phyloP scores from a whole-genome alignment of 257 asterid genomes.

The Jacaranda copaia region DNA sequence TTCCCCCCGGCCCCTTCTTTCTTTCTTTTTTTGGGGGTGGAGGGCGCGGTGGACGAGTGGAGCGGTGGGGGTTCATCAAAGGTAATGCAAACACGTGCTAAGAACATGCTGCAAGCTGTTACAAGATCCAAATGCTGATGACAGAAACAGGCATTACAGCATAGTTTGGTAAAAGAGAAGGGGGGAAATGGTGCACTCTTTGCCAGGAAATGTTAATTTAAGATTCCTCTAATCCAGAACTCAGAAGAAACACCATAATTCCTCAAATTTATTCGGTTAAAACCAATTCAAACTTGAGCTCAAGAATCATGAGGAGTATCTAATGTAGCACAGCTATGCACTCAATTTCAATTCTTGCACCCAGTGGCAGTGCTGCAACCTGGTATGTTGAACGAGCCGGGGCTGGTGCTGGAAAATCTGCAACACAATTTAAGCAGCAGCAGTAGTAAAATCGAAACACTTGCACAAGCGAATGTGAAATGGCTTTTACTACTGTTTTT shows the following conservation, averaged over 20 bases:
- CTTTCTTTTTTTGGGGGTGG: no score
- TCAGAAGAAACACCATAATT: not conserved
- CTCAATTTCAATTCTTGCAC: slow-evolving; percentile 60
- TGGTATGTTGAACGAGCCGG: slow-evolving; percentile 69
- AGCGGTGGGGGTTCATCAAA: no score
- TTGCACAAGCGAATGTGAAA: not conserved
- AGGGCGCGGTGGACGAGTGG: no score
- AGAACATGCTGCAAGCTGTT: not conserved
- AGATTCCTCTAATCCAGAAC: not conserved
- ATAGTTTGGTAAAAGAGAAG: not conserved
- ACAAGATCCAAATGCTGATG: not conserved
- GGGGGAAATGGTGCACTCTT: not conserved
- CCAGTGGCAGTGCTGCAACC: slow-evolving; percentile 64
- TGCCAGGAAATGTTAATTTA: not conserved
- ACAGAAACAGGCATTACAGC: not conserved
- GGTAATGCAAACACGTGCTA: not conserved
- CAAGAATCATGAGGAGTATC: not conserved
- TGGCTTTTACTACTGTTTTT: not conserved
- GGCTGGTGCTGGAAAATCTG: slow-evolving; percentile 58
- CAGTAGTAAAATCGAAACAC: not conserved
- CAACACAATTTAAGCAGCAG: slow-evolving; percentile 15
- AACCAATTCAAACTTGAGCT: not conserved
- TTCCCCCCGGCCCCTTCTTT: no score
- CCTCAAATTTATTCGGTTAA: not conserved
- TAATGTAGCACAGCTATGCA: slow-evolving; percentile 54